Conservation (phyloP, 2,329 filamentous ascomycete species). For the Aspergillus sp. region DNA sequence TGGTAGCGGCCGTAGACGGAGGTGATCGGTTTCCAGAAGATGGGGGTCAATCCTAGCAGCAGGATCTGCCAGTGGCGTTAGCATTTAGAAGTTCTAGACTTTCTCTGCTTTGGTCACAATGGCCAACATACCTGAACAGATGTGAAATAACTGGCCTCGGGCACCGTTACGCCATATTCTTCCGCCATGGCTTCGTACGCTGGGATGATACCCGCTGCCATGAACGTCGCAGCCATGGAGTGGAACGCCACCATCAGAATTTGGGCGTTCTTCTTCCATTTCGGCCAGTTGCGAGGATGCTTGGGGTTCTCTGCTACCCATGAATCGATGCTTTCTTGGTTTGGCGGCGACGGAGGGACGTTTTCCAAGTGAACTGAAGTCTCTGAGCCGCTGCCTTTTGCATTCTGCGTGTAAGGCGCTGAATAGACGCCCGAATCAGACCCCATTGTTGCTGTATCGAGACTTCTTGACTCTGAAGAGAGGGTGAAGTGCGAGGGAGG, state of each 20-base stretch:
- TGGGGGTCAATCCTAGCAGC: conserved; percentile 49
- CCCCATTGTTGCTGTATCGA: conserved; percentile 1
- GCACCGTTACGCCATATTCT: conserved; percentile 48
- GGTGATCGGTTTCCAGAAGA: conserved; percentile 56
- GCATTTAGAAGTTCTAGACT: no score
- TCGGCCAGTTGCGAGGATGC: conserved; percentile 22
- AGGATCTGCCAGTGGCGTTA: conserved; percentile 36
- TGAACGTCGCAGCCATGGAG: conserved; percentile 54
- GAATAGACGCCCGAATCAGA: not conserved
- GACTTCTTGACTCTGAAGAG: not conserved
- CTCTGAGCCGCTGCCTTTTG: conserved; percentile 5
- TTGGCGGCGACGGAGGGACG: not conserved
- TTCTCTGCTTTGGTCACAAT: no score
- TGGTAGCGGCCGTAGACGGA: conserved; percentile 53
- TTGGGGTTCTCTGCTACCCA: conserved; percentile 3
- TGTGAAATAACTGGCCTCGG: conserved; percentile 51
- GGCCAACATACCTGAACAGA: conserved; percentile 41
- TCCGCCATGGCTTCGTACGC: conserved; percentile 52
- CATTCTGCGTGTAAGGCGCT: not conserved
- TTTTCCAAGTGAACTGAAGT: conserved; percentile 15
- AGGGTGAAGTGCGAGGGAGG: not conserved
- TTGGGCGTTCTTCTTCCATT: conserved; percentile 44
- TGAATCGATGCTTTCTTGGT: not conserved
- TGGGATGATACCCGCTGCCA: conserved; percentile 51
- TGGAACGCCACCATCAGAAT: conserved; percentile 55